Base-by-base conservation (phyloP, 2,329 filamentous ascomycete species). In the Venturia nashicola region DNA sequence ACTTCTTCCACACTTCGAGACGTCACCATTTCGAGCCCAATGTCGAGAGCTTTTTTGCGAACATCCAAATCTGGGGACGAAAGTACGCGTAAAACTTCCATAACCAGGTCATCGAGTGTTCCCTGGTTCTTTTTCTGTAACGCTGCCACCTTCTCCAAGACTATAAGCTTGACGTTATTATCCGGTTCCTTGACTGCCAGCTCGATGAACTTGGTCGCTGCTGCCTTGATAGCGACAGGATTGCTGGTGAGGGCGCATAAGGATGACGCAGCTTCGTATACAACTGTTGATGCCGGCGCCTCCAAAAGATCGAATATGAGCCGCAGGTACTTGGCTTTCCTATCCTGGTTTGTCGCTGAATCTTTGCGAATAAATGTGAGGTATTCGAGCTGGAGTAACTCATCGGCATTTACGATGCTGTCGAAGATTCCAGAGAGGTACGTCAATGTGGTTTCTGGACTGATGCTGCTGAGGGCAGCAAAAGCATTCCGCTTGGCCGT, bases 1-100 rank as follows among this genome's bases (percentile, higher is more conserved):
- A 99, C 94, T 72, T 99, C 94, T 73, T 97, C 94, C 7, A 99
- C 92, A 68, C 99, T 99, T 79, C 96, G 96, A 83, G 92, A 97
- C 0, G 93, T 94, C 5, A 99, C 91, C 94, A 99, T 97, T 68
- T 97, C 92, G 74, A 99, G 81, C 14, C 92, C 92, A 71, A 99
- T 90, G 64, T 85, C 82, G 36, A 99, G 83, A 18, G 93, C 91
- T 77, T 97, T 97, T 76, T 87, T 87, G 71, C 94, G 87, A 62
- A 99, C 94, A 72, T 97, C 94, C 68, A 99, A 89, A 77, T 99
- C 94, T 27, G 94, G 90, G 74, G 92, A 97, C 14, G 92, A 95
- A 42, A 99, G 83, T 20, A 97, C 94, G 63, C 94, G 90, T 57
- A 99, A 82, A 64, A 97, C 92, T 75, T 99, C 94, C 94, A 99